phyloP scores from a whole-genome alignment of 352 stramenopile species.

The Phytopythium helicoides region DNA sequence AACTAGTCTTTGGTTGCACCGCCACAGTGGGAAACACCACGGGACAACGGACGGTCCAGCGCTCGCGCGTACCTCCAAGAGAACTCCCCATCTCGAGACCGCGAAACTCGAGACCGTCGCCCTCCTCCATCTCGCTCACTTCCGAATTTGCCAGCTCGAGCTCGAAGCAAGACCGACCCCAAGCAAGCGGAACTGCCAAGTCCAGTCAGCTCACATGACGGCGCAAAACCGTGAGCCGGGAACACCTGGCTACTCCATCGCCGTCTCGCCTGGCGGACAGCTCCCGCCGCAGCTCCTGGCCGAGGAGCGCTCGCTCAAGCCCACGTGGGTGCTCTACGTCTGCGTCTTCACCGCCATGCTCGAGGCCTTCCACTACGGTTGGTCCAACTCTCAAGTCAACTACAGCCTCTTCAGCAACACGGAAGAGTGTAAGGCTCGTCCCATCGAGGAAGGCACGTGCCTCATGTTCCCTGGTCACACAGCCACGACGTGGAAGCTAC shows the following conservation, averaged over 20 bases:
- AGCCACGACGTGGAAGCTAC: conserved; percentile 39
- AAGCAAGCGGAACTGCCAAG: too few species aligned
- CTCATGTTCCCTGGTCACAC: conserved; percentile 62
- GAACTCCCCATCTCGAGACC: too few species aligned
- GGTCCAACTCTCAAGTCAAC: conserved; percentile 53
- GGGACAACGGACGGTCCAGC: too few species aligned
- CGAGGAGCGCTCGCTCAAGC: conserved; percentile 13
- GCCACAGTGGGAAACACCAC: too few species aligned
- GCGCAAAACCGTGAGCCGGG: not conserved
- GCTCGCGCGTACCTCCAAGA: too few species aligned
- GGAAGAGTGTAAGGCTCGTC: conserved; percentile 31
- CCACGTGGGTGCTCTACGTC: conserved; percentile 40
- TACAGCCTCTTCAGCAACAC: conserved; percentile 49
- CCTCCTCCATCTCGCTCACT: too few species aligned
- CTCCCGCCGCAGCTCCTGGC: not conserved
- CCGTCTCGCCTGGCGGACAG: not conserved
- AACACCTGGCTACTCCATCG: not conserved
- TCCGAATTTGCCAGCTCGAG: too few species aligned
- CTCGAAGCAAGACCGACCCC: too few species aligned
- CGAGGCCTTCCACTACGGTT: conserved; percentile 53
- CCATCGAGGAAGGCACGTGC: conserved; percentile 38
- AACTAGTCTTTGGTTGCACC: too few species aligned
- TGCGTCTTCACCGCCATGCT: conserved; percentile 32
- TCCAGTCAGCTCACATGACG: too few species aligned
- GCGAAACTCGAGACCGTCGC: too few species aligned